Percentiles rank a stretch among this genome's conserved stretches.
Conservation (phyloP, 257 asterid genomes). For the Anisodus tanguticus region DNA sequence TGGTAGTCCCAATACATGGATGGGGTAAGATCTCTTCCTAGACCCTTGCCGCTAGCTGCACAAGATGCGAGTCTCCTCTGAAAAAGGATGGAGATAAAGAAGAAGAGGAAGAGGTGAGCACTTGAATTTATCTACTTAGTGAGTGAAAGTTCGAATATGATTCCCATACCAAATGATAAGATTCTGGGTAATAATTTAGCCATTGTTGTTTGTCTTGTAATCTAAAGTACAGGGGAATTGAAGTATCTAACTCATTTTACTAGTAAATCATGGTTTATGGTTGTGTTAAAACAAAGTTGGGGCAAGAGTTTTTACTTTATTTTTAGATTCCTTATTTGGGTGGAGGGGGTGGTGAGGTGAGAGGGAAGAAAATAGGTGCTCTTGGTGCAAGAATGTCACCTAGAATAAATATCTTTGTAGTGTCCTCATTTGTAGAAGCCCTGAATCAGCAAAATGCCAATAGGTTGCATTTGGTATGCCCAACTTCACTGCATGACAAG, state of each 20-base stretch:
- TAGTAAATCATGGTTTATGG: not conserved
- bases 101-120: slow-evolving; percentile 77
- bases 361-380: not conserved
- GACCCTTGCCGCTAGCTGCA: slow-evolving; percentile 71
- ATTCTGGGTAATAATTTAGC: slow-evolving; percentile 20
- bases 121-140: slow-evolving; percentile 29
- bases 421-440: not conserved
- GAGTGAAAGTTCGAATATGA: not conserved
- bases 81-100: slow-evolving; percentile 52
- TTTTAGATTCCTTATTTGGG: not conserved
- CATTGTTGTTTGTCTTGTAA: slow-evolving; percentile 26
- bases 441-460: slow-evolving; percentile 1
- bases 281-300: not conserved
- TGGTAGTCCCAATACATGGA: slow-evolving; percentile 69
- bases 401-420: too few relatives aligned
- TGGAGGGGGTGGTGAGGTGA: not conserved
- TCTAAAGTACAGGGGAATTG: not conserved
- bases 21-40: slow-evolving; percentile 74
- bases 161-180: not conserved
- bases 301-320: not conserved
- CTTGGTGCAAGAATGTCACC: slow-evolving; percentile 1
- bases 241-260: slow-evolving; percentile 12
- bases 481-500: slow-evolving; percentile 1
- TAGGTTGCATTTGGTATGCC: slow-evolving; percentile 17
- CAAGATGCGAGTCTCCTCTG: slow-evolving; percentile 53